Evolutionary conservation across 2,329 filamentous ascomycete genomes (phyloP).

Genomic region (Penicillium sp.): DNA sequence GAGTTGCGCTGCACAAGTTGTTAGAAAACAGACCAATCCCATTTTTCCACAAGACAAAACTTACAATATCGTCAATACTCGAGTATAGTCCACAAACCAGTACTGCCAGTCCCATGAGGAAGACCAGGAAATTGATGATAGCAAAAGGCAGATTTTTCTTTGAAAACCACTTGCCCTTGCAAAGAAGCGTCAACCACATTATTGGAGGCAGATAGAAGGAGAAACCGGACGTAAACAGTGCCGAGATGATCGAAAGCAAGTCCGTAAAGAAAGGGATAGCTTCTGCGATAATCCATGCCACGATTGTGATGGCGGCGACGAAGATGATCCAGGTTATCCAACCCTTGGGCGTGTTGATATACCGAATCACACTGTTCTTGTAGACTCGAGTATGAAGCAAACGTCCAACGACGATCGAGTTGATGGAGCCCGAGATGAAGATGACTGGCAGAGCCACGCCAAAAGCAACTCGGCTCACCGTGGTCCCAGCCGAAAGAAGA

Average conservation of each 20-base stretch:
- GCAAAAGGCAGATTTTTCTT: conserved; percentile 21
- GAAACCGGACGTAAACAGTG: conserved; percentile 82
- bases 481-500: conserved; percentile 27
- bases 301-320: conserved; percentile 62
- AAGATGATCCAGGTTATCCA: conserved; percentile 32
- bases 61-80: conserved; percentile 43
- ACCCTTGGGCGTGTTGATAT: conserved; percentile 31
- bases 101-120: conserved; percentile 71
- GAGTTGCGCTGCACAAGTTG: neutral
- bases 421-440: conserved; percentile 26
- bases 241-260: conserved; percentile 49
- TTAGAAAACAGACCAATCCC: neutral
- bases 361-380: conserved; percentile 33
- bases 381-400: conserved; percentile 32
- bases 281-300: conserved; percentile 80
- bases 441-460: conserved; percentile 31
- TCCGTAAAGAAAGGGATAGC: conserved; percentile 84
- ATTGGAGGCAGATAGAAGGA: conserved; percentile 70
- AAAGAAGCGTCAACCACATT: conserved; percentile 31
- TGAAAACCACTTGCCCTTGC: conserved; percentile 4
- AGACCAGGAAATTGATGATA: conserved; percentile 68
- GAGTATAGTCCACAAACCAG: conserved; percentile 75
- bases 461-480: conserved; percentile 31
- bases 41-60: conserved; percentile 9
- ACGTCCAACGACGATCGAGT: conserved; percentile 31